Base-by-base conservation (phyloP, 1,284 basidiomycete species). In the Xerocomus nothofagi region DNA sequence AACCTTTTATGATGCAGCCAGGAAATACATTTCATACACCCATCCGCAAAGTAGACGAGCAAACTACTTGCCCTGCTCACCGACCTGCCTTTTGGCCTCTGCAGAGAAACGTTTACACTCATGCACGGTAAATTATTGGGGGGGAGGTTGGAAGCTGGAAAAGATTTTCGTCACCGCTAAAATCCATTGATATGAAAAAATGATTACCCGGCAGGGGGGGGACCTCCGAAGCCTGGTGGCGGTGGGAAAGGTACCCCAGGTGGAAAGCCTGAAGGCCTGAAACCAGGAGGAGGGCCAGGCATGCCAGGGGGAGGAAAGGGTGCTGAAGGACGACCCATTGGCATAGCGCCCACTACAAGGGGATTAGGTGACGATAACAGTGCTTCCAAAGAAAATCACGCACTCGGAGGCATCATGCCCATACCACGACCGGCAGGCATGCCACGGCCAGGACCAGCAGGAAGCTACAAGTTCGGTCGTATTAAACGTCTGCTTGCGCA, bases 341-440 rank as follows among this genome's bases (percentile, higher is more conserved):
- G 78, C 39, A 86, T 84, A 26, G 78, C 79, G 21, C 82, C 84
- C 72, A 81, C 82, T 86, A 39, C 55, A 51, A 59, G 49, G 47
- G 23, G 34, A 56, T 60, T 23, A 55, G 49, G 54, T 46, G 50
- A 29, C 41, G 53, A 47, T 42, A 44, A 48, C 43, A 50, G 36
- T 47, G 49, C 18, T 51, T 47, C 26, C 54, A 58, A 36, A 58
- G 49, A 56, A 57, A 50, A 49, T 45, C 23, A 79, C 88, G 63
- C 69, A 90, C 91, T 85, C 21, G 92, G 91, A 56, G 92, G 93
- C 79, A 95, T 86, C 79, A 95, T 88, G 50, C 94, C 94, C 82
- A 98, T 97, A 44, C 97, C 96, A 63, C 96, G 88, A 57, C 97
- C 96, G 50, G 96, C 94, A 63, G 95, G 92, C 74, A 93, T 87